Conservation (phyloP, 768 basidiomycete genomes). For the Phanerochaete sordida region DNA sequence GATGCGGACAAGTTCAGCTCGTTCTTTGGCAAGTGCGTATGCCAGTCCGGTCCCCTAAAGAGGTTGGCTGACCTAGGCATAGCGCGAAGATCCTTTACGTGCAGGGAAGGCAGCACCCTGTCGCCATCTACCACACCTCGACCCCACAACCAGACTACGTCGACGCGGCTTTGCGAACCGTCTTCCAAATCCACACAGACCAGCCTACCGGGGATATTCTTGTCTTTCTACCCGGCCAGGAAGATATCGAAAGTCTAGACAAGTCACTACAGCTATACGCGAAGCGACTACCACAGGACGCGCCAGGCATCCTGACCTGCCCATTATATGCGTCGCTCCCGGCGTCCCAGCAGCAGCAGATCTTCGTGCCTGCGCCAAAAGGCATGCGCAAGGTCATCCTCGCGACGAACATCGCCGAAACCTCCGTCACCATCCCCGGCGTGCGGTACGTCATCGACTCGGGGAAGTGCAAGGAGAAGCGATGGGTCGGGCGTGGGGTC, state of each 20-base stretch:
- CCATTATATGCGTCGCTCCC: slow-evolving; percentile 89
- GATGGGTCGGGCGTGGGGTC: slow-evolving; percentile 60
- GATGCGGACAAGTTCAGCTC: slow-evolving; percentile 92
- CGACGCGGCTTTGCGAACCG: slow-evolving; percentile 86
- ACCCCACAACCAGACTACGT: slow-evolving; percentile 78
- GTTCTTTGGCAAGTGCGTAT: slow-evolving; percentile 77
- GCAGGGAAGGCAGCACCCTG: slow-evolving; percentile 90
- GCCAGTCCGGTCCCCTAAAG: neutral
- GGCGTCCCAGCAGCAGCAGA: slow-evolving; percentile 69
- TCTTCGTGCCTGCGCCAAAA: slow-evolving; percentile 64
- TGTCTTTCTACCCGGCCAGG: slow-evolving; percentile 94
- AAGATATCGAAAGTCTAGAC: slow-evolving; percentile 90
- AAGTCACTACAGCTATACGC: slow-evolving; percentile 69
- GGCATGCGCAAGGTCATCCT: slow-evolving; percentile 87
- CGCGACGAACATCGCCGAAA: slow-evolving; percentile 98
- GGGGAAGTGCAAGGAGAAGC: slow-evolving; percentile 94
- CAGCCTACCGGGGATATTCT: slow-evolving; percentile 84
- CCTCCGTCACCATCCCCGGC: slow-evolving; percentile 95
- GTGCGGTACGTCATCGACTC: slow-evolving; percentile 95
- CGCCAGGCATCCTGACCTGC: slow-evolving; percentile 62
- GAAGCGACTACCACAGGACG: slow-evolving; percentile 60
- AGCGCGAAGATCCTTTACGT: slow-evolving; percentile 90
- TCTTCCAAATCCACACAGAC: slow-evolving; percentile 89
- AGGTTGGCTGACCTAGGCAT: neutral
- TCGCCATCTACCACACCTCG: slow-evolving; percentile 77